Evolutionary conservation across 2,329 filamentous ascomycete species (phyloP).

Genomic region (Colletotrichum sp.): DNA sequence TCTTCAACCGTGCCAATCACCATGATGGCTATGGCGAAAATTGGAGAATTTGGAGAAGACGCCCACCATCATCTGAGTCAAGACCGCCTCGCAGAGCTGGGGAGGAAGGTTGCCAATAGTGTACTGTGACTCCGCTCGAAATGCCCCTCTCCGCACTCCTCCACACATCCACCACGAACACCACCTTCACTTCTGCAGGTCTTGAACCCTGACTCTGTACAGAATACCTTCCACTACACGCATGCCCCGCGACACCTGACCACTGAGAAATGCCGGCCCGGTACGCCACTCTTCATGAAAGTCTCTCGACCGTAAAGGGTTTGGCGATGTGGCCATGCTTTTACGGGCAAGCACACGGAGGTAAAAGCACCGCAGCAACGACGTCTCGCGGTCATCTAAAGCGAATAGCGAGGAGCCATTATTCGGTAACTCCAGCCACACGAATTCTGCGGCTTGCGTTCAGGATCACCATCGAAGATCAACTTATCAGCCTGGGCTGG

Average conservation of each 20-base stretch:
- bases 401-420: conserved; percentile 13
- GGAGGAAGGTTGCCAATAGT: not conserved
- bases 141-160: conserved; percentile 15
- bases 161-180: conserved; percentile 13
- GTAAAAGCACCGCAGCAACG: not conserved
- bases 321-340: not conserved
- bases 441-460: not conserved
- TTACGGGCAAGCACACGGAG: conserved; percentile 1
- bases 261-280: conserved; percentile 19
- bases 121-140: conserved; percentile 2
- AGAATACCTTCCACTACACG: not conserved
- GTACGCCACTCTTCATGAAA: not conserved
- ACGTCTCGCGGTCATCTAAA: conserved; percentile 8
- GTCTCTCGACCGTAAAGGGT: not conserved
- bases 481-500: not conserved
- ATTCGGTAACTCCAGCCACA: not conserved
- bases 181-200: conserved; percentile 9
- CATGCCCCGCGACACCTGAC: conserved; percentile 18
- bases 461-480: not conserved
- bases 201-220: conserved; percentile 7
- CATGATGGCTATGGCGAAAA: not conserved
- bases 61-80: conserved; percentile 9
- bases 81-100: not conserved
- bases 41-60: conserved; percentile 16
- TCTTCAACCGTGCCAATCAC: conserved; percentile 19